phyloP scores from a whole-genome alignment of 495 filamentous ascomycete genomes.

The Parathielavia appendiculata region DNA sequence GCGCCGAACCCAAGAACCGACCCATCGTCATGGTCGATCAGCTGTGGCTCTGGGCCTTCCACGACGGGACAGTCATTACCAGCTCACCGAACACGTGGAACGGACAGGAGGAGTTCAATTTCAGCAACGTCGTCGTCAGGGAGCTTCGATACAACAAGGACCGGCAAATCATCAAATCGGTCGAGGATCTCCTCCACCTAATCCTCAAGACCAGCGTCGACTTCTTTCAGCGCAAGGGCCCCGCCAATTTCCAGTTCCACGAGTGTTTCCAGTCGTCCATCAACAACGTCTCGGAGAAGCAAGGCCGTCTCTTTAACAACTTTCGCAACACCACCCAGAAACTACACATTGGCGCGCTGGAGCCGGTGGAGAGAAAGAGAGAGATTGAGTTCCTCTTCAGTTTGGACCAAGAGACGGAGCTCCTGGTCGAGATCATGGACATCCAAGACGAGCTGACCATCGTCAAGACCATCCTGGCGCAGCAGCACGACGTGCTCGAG shows the following conservation, averaged over 20 bases:
- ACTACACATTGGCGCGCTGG: conserved; percentile 16
- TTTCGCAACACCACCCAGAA: conserved; percentile 16
- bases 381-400: conserved; percentile 20
- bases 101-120: conserved; percentile 12
- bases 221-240: conserved; percentile 22
- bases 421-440: conserved; percentile 23
- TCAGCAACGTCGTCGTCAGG: conserved; percentile 9
- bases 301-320: conserved; percentile 14
- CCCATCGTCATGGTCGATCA: conserved; percentile 27
- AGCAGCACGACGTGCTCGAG: conserved; percentile 16
- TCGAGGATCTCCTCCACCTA: conserved; percentile 17
- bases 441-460: conserved; percentile 24
- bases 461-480: conserved; percentile 18
- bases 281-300: conserved; percentile 19
- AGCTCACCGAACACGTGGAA: conserved; percentile 20
- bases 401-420: conserved; percentile 18
- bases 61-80: conserved; percentile 21
- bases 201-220: conserved; percentile 21
- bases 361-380: conserved; percentile 11
- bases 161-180: conserved; percentile 17
- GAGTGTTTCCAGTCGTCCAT: conserved; percentile 25
- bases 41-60: conserved; percentile 22
- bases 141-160: conserved; percentile 20
- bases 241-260: conserved; percentile 16
- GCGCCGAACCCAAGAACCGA: conserved; percentile 11